Conservation (phyloP, 2,329 filamentous ascomycete species). For the Fusarium illudens region DNA sequence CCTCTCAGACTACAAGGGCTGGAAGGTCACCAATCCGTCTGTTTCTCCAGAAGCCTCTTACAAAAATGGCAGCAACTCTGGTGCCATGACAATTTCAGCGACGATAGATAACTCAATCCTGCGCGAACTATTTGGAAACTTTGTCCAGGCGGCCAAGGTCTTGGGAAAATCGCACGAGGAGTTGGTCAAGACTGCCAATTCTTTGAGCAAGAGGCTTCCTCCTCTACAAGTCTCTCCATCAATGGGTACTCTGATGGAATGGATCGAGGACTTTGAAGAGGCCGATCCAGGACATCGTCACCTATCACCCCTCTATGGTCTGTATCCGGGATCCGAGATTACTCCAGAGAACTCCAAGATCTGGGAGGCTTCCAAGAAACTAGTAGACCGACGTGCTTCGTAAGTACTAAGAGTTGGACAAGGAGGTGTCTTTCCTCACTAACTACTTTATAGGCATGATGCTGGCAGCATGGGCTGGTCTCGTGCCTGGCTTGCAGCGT, state of each 20-base stretch:
- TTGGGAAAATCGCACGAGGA: background rate
- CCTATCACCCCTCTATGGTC: background rate
- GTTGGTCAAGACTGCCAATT: background rate
- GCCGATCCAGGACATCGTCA: background rate
- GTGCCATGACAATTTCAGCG: background rate
- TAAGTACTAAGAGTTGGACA: background rate
- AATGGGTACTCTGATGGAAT: background rate
- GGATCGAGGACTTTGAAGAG: constrained; percentile 9
- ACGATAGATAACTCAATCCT: constrained; percentile 8
- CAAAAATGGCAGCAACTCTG: constrained; percentile 1
- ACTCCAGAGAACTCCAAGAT: background rate
- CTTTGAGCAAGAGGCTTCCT: background rate
- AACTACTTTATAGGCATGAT: background rate
- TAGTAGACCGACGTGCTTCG: background rate
- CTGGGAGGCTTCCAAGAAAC: background rate
- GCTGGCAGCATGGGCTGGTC: background rate
- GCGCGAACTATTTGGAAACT: constrained; percentile 5
- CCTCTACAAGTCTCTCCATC: background rate
- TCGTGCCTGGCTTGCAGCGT: background rate
- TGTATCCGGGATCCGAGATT: constrained; percentile 7
- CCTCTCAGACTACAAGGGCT: background rate
- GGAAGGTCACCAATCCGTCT: background rate
- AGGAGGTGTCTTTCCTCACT: background rate
- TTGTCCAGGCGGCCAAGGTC: background rate
- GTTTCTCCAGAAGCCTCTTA: constrained; percentile 1